Percentiles rank a stretch among this genome's conserved stretches.
phyloP scores from a whole-genome alignment of 2,329 filamentous ascomycete species.

The Aureobasidium sp. region DNA sequence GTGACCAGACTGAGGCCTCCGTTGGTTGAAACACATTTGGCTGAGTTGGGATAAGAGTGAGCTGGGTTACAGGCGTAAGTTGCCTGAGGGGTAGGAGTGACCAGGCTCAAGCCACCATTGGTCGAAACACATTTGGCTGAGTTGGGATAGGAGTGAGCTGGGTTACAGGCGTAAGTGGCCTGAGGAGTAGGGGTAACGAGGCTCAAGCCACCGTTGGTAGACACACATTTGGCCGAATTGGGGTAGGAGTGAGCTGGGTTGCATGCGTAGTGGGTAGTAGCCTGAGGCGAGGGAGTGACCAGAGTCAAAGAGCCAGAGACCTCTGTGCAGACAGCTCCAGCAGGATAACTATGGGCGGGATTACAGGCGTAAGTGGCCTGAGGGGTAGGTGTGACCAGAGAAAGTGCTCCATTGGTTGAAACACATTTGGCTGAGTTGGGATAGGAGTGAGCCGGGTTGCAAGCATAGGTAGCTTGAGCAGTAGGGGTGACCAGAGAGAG shows the following conservation, averaged over 20 bases:
- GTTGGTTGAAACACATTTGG: neutral
- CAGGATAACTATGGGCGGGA: conserved; percentile 9
- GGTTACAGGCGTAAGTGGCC: neutral
- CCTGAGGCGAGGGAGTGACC: neutral
- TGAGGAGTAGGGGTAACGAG: neutral
- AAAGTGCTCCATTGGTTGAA: neutral
- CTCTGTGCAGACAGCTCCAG: neutral
- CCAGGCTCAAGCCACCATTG: neutral
- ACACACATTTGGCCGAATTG: neutral
- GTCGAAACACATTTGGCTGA: neutral
- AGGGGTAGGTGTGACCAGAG: conserved; percentile 3
- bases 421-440: neutral
- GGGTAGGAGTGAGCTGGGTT: conserved; percentile 10
- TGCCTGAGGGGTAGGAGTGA: neutral
- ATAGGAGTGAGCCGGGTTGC: conserved; percentile 3
- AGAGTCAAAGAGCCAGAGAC: neutral
- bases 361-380: neutral
- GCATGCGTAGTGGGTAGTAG: neutral
- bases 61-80: conserved; percentile 9
- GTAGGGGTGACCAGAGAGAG: conserved; percentile 7
- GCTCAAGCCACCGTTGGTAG: conserved; percentile 5
- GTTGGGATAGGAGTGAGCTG: neutral
- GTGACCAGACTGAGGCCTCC: conserved; percentile 14
- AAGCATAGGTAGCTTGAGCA: neutral
- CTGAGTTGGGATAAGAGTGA: neutral